Evolutionary conservation across 2,329 filamentous ascomycete genomes (phyloP).

Genomic region (Aureobasidium musti): DNA sequence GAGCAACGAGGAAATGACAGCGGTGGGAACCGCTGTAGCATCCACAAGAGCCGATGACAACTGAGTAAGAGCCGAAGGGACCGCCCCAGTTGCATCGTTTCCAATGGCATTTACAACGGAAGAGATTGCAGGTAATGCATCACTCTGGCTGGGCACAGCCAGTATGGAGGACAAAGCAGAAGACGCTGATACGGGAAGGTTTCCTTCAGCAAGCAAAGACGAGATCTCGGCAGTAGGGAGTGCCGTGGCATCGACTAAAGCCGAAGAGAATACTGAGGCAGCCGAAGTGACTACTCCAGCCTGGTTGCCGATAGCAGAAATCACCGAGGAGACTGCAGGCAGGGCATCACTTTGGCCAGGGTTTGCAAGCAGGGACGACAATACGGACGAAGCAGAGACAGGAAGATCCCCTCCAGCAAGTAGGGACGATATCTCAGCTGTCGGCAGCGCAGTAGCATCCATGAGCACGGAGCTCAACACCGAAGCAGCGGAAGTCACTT

Average conservation of each 20-base stretch:
- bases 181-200: neutral
- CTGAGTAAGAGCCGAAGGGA: neutral
- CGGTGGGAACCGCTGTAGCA: too few relatives aligned
- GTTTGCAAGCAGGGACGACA: neutral
- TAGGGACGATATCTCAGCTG: neutral
- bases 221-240: constrained; percentile 1
- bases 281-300: neutral
- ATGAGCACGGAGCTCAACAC: neutral
- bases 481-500: neutral
- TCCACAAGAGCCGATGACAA: neutral
- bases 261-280: neutral
- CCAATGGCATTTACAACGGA: neutral
- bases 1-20: too few relatives aligned
- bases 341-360: neutral
- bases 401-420: neutral
- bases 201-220: neutral
- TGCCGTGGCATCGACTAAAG: neutral
- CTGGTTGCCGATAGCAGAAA: neutral
- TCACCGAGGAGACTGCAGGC: neutral
- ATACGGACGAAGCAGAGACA: neutral
- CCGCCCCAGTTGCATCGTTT: neutral
- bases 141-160: neutral
- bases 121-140: neutral
- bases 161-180: neutral
- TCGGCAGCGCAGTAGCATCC: neutral